Percentiles rank a stretch among this genome's conserved stretches.
Conservation (phyloP, 768 basidiomycete species). For the Lentinula sp. region DNA sequence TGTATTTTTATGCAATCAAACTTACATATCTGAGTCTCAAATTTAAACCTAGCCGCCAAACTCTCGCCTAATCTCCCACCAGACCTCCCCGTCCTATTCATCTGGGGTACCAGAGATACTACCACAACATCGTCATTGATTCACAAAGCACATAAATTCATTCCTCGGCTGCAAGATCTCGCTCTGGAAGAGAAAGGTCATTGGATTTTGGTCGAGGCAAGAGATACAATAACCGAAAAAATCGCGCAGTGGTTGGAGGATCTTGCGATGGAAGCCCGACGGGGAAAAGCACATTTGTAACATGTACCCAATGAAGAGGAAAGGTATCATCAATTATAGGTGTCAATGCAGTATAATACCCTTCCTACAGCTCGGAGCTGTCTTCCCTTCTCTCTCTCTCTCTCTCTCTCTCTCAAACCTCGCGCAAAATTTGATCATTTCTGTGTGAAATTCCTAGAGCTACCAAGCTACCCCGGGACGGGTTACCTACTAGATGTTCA, state of each 20-base stretch:
- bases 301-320: too few relatives aligned
- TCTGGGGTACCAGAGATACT: slow-evolving; percentile 53
- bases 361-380: too few relatives aligned
- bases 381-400: too few relatives aligned
- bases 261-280: slow-evolving; percentile 10
- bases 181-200: slow-evolving; percentile 54
- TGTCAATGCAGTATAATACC: too few relatives aligned
- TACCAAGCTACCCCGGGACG: too few relatives aligned
- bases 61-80: slow-evolving; percentile 36
- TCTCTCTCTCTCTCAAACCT: too few relatives aligned
- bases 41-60: slow-evolving; percentile 26
- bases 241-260: slow-evolving; percentile 42
- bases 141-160: slow-evolving; percentile 39
- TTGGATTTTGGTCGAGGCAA: slow-evolving; percentile 65
- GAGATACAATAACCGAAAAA: slow-evolving; percentile 44
- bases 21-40: background rate
- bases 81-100: slow-evolving; percentile 53
- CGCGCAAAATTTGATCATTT: too few relatives aligned
- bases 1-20: background rate
- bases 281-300: background rate
- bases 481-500: too few relatives aligned
- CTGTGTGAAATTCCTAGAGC: too few relatives aligned
- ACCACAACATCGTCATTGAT: slow-evolving; percentile 39
- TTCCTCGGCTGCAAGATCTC: slow-evolving; percentile 44
- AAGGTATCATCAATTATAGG: too few relatives aligned